Evolutionary conservation across 208 protist species (phyloP).

Genomic region (Leishmania guyanensis): DNA sequence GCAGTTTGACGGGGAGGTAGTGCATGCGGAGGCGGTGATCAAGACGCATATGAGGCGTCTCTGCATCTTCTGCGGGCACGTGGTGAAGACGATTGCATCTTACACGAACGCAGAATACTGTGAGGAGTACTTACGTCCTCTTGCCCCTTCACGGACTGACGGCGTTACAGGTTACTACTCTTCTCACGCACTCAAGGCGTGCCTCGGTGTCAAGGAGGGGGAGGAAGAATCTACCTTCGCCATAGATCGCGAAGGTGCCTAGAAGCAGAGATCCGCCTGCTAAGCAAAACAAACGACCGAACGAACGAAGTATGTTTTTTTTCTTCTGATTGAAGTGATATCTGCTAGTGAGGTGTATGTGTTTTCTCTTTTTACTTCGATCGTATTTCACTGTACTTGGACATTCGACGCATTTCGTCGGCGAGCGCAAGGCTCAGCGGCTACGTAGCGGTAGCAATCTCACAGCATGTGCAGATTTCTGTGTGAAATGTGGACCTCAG

Average conservation of each 20-base stretch:
- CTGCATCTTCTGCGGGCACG: slow-evolving; percentile 14
- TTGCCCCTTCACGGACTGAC: neutral
- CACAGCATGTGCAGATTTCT: neutral
- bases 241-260: slow-evolving; percentile 7
- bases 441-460: neutral
- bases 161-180: neutral
- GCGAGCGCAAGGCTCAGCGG: neutral
- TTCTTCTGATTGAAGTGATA: neutral
- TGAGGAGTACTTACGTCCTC: slow-evolving; percentile 18
- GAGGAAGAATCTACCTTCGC: neutral
- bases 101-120: slow-evolving; percentile 11
- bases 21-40: slow-evolving; percentile 7
- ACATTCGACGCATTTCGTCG: neutral
- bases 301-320: too few relatives aligned
- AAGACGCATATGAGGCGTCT: slow-evolving; percentile 13
- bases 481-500: neutral
- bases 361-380: neutral
- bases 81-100: slow-evolving; percentile 12
- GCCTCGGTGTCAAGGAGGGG: slow-evolving; percentile 17
- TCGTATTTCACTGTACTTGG: neutral
- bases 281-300: neutral
- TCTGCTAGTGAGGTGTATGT: neutral
- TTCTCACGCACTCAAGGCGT: slow-evolving; percentile 14
- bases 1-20: slow-evolving; percentile 19
- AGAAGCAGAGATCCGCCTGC: neutral